Percentiles rank a stretch among this genome's conserved stretches.
These are phyloP conservation scores for Trichodelitschia bisporula DNA, from an alignment of 495 filamentous ascomycete genomes.

Conservation along the genomic window DNA sequence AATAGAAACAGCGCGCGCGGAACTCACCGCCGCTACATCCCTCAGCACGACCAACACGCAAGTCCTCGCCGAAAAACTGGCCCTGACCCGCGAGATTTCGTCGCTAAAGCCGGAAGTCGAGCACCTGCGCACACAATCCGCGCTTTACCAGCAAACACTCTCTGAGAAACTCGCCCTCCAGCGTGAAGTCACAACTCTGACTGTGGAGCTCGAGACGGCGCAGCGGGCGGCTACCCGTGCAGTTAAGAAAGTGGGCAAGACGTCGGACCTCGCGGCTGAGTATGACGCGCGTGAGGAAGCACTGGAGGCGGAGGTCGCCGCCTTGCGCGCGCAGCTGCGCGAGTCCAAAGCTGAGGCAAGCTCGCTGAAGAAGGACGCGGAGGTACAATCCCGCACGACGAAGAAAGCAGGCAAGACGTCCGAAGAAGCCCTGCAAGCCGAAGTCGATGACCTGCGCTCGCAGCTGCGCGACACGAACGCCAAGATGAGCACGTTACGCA, in stretches of 20 bases:
- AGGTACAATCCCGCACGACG: background rate
- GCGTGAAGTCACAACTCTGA: conserved; percentile 44
- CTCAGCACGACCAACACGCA: conserved; percentile 41
- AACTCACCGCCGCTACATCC: conserved; percentile 35
- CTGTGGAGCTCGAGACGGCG: conserved; percentile 60
- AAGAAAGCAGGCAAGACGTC: too few species aligned
- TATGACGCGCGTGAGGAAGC: conserved; percentile 1
- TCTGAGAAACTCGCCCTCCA: conserved; percentile 54
- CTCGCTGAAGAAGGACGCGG: background rate
- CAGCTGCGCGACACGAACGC: too few species aligned
- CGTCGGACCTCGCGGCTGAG: conserved; percentile 1
- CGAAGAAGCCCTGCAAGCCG: too few species aligned
- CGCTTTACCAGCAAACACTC: conserved; percentile 36
- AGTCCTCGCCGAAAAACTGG: conserved; percentile 49
- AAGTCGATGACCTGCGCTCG: too few species aligned
- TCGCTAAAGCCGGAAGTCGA: conserved; percentile 53
- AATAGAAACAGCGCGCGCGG: conserved; percentile 39
- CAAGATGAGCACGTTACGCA: too few species aligned
- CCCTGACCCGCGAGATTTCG: conserved; percentile 44
- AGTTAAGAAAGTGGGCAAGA: conserved; percentile 6
- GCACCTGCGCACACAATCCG: conserved; percentile 43
- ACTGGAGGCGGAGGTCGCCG: background rate
- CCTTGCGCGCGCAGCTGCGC: conserved; percentile 6
- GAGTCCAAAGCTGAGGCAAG: too few species aligned
- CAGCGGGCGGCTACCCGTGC: conserved; percentile 20